Percentiles rank a stretch among this genome's conserved stretches.
phyloP scores from a whole-genome alignment of 305 asterid genomes.

The Fraxinus velutina region DNA sequence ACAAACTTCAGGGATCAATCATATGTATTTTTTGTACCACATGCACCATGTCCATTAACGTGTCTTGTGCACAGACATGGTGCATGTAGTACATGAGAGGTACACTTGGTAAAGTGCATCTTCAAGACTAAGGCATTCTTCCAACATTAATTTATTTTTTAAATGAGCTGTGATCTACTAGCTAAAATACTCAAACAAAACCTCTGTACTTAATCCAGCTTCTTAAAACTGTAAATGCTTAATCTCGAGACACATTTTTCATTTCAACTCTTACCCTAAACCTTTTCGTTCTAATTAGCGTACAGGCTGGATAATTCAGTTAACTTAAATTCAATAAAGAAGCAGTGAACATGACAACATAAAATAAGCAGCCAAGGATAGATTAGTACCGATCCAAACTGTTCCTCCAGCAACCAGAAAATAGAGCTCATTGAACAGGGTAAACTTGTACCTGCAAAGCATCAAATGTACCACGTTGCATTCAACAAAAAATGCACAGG shows the following conservation, averaged over 20 bases:
- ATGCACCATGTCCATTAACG: neutral
- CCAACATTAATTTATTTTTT: neutral
- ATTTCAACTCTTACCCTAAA: neutral
- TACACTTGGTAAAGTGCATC: neutral
- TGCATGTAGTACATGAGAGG: neutral
- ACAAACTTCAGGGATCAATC: neutral
- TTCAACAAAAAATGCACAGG: neutral
- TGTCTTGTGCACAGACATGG: neutral
- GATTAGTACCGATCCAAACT: conserved; percentile 85
- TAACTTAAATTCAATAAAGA: neutral
- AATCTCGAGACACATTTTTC: neutral
- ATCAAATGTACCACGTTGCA: neutral
- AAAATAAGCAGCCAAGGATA: conserved; percentile 20
- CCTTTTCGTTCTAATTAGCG: neutral
- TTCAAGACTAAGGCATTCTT: neutral
- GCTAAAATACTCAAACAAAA: neutral
- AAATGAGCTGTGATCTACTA: neutral
- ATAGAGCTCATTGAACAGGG: conserved; percentile 95
- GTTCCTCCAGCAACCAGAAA: conserved; percentile 99
- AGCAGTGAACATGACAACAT: conserved; percentile 14
- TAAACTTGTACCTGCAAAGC: conserved; percentile 86
- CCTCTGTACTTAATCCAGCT: neutral
- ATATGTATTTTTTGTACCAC: neutral
- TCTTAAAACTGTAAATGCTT: neutral
- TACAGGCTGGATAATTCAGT: neutral